Evolutionary conservation across 768 basidiomycete species (phyloP), one percentile per base, ranked within the genome.

Genomic region (Holtermanniella nyarrowii): DNA sequence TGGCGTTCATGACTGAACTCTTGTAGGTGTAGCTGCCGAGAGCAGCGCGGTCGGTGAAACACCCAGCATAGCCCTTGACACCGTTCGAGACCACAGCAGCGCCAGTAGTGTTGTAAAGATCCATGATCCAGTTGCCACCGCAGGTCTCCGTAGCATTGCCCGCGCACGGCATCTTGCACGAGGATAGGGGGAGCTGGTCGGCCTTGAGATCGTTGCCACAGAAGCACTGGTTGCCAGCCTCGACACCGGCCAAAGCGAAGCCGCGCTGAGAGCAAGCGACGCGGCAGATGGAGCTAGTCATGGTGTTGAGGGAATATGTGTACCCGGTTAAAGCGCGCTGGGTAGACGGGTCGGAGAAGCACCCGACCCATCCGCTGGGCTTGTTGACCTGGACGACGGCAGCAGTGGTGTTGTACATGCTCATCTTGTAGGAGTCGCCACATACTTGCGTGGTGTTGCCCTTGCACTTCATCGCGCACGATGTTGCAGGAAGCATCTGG

Each of bases 61-160:
- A 63, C 23, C 61, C 61, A 4, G 54, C 16, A 49, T 61, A 61
- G 12, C 56, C 59, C 23, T 39, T 21, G 21, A 56, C 27, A 26
- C 16, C 16, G 20, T 26, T n/a, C 41, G 20, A 26, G 20, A 23
- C 11, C 26, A 47, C 50, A 7, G 37, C 31, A 3, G 51, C 49
- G 24, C 42, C 51, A 18, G 62, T 55, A 24, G 56, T 50, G 42
- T 60, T 57, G 54, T 57, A 64, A 2, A 59, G 48, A 25, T 56
- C 55, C 44, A 58, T 46, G 44, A 40, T 26, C 14, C 42, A 55
- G 13, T 26, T 37, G 20, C 42, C 58, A 24, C 62, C 62, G 46
- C 62, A 63, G 10, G 48, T 54, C 54, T 60, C 50, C 37, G 51
- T 54, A 22, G 44, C 18, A 39, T 58, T 56, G 20, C 61, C 61